phyloP scores from a whole-genome alignment of 176 grass and related monocot genomes.

The Eremochloa ophiuroides region DNA sequence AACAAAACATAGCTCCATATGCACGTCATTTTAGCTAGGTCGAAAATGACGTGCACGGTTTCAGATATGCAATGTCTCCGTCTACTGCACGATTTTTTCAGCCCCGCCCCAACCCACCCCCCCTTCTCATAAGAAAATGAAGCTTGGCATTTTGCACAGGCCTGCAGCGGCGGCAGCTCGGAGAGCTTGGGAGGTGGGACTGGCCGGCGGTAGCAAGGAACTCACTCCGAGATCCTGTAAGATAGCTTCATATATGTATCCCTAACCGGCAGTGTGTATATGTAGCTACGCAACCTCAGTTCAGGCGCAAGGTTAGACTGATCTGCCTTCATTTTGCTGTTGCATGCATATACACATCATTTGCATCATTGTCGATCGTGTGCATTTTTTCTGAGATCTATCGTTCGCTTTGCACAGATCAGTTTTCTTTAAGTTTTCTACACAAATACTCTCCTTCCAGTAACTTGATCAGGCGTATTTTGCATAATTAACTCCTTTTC shows the following conservation, averaged over 20 bases:
- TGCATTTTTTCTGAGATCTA: neutral
- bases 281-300: neutral
- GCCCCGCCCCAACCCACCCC: neutral
- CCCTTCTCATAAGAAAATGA: slow-evolving; percentile 1
- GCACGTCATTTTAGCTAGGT: no score
- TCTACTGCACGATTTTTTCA: slow-evolving; percentile 33
- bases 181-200: neutral
- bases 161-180: slow-evolving; percentile 15
- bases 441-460: no score
- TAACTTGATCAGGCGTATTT: neutral
- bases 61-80: slow-evolving; percentile 41
- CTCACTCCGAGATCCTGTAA: neutral
- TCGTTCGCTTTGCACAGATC: neutral
- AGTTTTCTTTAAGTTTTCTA: neutral
- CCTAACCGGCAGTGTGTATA: neutral
- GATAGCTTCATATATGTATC: neutral
- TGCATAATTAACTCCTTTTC: neutral
- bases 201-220: neutral
- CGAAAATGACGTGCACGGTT: slow-evolving; percentile 38
- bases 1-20: no score
- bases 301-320: slow-evolving; percentile 15
- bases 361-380: neutral
- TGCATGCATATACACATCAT: neutral
- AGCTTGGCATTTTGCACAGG: slow-evolving; percentile 15
- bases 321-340: neutral